Evolutionary conservation across 352 stramenopile species (phyloP).

Genomic region (Pythium utonaiense): DNA sequence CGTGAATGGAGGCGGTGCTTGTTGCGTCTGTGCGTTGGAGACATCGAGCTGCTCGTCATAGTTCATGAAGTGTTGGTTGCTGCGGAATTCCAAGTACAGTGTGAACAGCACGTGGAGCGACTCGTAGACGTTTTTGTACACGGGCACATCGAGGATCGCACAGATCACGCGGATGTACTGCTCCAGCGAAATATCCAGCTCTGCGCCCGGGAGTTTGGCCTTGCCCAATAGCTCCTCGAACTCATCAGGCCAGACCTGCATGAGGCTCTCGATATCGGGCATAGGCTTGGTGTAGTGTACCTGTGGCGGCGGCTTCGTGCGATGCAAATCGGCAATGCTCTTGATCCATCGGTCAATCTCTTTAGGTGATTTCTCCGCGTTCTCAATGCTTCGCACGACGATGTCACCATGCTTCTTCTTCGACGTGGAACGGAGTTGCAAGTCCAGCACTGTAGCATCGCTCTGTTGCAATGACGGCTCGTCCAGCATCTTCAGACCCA

Average conservation of each 20-base stretch:
- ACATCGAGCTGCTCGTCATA: slow-evolving; percentile 52
- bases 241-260: slow-evolving; percentile 90
- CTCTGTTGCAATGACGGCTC: slow-evolving; percentile 91
- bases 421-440: slow-evolving; percentile 91
- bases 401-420: slow-evolving; percentile 94
- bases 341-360: slow-evolving; percentile 96
- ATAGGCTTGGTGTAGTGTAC: slow-evolving; percentile 93
- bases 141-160: slow-evolving; percentile 92
- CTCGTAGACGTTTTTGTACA: slow-evolving; percentile 94
- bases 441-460: slow-evolving; percentile 93
- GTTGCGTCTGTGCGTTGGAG: slow-evolving; percentile 9
- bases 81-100: slow-evolving; percentile 90
- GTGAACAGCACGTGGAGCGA: slow-evolving; percentile 95
- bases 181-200: slow-evolving; percentile 91
- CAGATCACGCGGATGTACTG: slow-evolving; percentile 93
- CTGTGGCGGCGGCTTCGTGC: slow-evolving; percentile 89
- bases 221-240: slow-evolving; percentile 82
- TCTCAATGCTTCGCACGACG: slow-evolving; percentile 92
- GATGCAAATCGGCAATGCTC: slow-evolving; percentile 93
- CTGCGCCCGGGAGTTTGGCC: slow-evolving; percentile 59
- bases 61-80: slow-evolving; percentile 93
- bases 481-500: slow-evolving; percentile 93
- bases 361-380: slow-evolving; percentile 89
- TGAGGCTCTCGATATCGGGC: slow-evolving; percentile 94
- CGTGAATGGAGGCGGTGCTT: slow-evolving; percentile 33